Evolutionary conservation across 2,329 filamentous ascomycete genomes (phyloP).

Genomic region (Fusarium albidum): DNA sequence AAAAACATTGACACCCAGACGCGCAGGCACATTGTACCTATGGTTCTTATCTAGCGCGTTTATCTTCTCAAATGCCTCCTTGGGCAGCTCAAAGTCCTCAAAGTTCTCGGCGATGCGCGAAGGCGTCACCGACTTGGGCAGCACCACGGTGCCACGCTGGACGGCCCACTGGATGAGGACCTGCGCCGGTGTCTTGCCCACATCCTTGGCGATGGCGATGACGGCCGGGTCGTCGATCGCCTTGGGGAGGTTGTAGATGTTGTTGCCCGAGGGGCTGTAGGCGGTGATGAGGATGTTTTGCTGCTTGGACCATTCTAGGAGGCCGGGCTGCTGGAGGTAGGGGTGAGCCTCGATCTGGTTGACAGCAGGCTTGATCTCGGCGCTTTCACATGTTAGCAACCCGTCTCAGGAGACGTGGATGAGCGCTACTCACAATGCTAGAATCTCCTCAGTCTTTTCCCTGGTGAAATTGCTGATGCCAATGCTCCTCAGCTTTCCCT

Average conservation of each 20-base stretch:
- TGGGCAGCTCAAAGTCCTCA: constrained; percentile 28
- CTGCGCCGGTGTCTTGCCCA: constrained; percentile 57
- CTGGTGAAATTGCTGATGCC: constrained; percentile 60
- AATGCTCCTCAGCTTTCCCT: constrained; percentile 53
- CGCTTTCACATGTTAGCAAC: constrained; percentile 44
- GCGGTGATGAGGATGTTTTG: constrained; percentile 68
- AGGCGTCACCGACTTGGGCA: constrained; percentile 64
- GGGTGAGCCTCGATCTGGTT: constrained; percentile 77
- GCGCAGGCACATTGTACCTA: constrained; percentile 20
- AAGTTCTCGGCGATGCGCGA: constrained; percentile 59
- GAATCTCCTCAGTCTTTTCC: constrained; percentile 50
- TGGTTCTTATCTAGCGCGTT: constrained; percentile 17
- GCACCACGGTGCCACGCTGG: constrained; percentile 60
- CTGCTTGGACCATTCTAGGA: constrained; percentile 54
- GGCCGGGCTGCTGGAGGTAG: constrained; percentile 67
- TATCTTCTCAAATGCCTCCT: constrained; percentile 9
- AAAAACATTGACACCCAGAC: constrained; percentile 23
- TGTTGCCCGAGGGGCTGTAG: constrained; percentile 72
- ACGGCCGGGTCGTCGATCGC: constrained; percentile 60
- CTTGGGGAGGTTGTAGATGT: constrained; percentile 51
- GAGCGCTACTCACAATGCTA: constrained; percentile 14
- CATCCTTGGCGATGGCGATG: constrained; percentile 56
- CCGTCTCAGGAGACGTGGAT: background rate
- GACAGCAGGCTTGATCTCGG: constrained; percentile 64
- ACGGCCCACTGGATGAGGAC: constrained; percentile 62